phyloP scores from a whole-genome alignment of 2,329 filamentous ascomycete species.

The Paecilomyces sp. region DNA sequence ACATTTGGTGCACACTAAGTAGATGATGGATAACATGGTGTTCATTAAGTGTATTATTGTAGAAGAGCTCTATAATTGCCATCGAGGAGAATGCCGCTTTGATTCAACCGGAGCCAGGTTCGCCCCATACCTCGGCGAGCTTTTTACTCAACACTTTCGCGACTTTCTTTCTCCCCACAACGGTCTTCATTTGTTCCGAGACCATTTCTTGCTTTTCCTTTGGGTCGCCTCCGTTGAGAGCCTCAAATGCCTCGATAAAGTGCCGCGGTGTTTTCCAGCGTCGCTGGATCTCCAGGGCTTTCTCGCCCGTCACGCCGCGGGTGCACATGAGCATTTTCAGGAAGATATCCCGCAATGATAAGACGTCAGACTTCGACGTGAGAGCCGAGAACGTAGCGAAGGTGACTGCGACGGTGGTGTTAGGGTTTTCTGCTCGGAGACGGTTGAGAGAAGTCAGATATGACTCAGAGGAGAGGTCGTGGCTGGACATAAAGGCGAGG shows the following conservation, averaged over 20 bases:
- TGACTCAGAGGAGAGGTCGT: conserved; percentile 52
- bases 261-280: conserved; percentile 68
- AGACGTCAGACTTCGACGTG: conserved; percentile 66
- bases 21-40: no score
- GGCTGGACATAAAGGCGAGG: conserved; percentile 60
- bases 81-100: no score
- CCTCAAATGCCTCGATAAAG: conserved; percentile 63
- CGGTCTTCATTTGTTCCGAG: conserved; percentile 45
- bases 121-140: conserved; percentile 66
- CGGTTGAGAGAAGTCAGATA: conserved; percentile 59
- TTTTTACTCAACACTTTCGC: conserved; percentile 58
- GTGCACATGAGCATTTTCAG: conserved; percentile 84
- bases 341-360: conserved; percentile 67
- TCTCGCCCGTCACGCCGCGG: conserved; percentile 66
- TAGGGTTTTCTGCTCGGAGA: conserved; percentile 45
- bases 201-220: conserved; percentile 58
- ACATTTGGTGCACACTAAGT: no score
- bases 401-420: conserved; percentile 53
- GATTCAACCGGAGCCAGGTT: conserved; percentile 5
- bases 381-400: conserved; percentile 66
- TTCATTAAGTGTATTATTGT: no score
- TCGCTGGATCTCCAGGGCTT: conserved; percentile 71
- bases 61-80: no score
- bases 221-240: conserved; percentile 36
- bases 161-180: conserved; percentile 64